Evolutionary conservation across 1,284 basidiomycete genomes (phyloP).

Genomic region (Apiotrichum mycotoxinovorans): DNA sequence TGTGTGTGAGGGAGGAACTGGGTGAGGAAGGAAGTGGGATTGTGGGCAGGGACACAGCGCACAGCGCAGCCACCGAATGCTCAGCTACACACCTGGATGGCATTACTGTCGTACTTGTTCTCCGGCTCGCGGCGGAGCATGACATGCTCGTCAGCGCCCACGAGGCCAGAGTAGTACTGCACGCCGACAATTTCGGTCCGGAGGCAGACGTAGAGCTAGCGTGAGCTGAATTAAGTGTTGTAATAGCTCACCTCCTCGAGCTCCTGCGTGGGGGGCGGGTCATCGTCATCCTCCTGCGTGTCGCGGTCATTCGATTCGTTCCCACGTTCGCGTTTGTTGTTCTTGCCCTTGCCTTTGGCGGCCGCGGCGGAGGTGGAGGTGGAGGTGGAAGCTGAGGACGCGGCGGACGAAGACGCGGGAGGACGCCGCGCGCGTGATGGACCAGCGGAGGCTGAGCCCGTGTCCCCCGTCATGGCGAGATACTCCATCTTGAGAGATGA

Average conservation of each 20-base stretch:
- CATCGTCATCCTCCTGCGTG: conserved; percentile 15
- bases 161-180: conserved; percentile 77
- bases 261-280: conserved; percentile 15
- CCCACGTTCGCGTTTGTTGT: background rate
- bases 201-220: conserved; percentile 64
- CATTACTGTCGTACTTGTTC: conserved; percentile 65
- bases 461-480: background rate
- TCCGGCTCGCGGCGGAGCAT: conserved; percentile 63
- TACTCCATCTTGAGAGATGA: background rate
- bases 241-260: conserved; percentile 29
- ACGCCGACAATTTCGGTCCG: conserved; percentile 69
- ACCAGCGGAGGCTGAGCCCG: background rate
- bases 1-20: conserved; percentile 51
- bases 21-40: too few relatives aligned
- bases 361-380: background rate
- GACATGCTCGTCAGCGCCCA: conserved; percentile 74
- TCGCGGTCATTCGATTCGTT: background rate
- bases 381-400: background rate
- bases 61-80: too few relatives aligned
- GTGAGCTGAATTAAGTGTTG: background rate
- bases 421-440: background rate
- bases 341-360: background rate
- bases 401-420: too few relatives aligned
- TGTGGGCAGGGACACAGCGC: too few relatives aligned
- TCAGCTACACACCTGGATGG: conserved; percentile 21